Percentiles rank a stretch among this genome's conserved stretches.
Conservation (phyloP, 148 eudicot species). For the Fagopyrum esculentum region DNA sequence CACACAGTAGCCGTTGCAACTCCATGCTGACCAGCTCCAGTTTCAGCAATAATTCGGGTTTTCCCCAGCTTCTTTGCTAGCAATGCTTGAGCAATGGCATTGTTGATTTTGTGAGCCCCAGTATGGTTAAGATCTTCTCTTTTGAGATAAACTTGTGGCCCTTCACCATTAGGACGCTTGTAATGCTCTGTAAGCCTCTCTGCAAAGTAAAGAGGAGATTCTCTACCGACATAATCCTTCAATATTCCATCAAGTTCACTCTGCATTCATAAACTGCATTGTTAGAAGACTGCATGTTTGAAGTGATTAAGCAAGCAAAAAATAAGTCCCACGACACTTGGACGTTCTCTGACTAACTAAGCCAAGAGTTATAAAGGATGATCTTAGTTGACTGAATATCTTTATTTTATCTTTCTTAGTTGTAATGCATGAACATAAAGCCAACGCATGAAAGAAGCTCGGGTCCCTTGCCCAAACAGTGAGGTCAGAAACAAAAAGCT, state of each 20-base stretch:
- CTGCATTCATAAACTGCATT: conserved; percentile 28
- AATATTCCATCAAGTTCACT: conserved; percentile 66
- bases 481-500: background rate
- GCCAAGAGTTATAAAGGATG: background rate
- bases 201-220: conserved; percentile 89
- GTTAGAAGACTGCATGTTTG: background rate
- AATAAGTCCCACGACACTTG: too few relatives aligned
- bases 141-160: conserved; percentile 80
- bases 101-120: conserved; percentile 94
- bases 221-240: conserved; percentile 93
- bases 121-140: conserved; percentile 94
- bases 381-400: background rate
- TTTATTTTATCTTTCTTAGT: background rate
- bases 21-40: conserved; percentile 99
- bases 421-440: background rate
- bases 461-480: background rate
- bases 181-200: conserved; percentile 91
- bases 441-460: background rate
- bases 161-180: conserved; percentile 71
- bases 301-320: background rate
- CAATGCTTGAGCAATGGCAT: conserved; percentile 93
- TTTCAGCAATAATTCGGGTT: conserved; percentile 92
- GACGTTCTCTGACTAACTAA: too few relatives aligned
- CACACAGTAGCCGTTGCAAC: conserved; percentile 98
- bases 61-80: conserved; percentile 88